These are phyloP conservation scores for Spergularia marina DNA, from an alignment of 148 eudicot species.

Conservation along the genomic window DNA sequence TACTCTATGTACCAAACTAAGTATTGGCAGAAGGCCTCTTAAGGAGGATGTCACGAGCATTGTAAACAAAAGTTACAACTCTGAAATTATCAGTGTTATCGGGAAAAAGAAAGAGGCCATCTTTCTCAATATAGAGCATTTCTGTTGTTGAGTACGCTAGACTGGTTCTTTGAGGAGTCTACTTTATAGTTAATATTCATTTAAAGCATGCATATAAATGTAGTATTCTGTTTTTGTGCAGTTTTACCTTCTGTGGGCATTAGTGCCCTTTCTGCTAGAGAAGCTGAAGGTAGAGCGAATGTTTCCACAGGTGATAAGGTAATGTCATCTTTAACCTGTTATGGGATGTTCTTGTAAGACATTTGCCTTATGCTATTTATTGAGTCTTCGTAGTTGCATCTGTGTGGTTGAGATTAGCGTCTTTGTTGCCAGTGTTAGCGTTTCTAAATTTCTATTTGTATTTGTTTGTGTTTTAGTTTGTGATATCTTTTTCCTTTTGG, in stretches of 20 bases:
- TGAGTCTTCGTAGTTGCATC: background rate
- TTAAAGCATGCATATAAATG: background rate
- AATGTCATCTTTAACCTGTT: background rate
- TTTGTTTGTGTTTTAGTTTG: too few relatives aligned
- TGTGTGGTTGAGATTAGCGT: background rate
- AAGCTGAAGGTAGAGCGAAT: constrained; percentile 91
- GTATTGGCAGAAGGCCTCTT: too few relatives aligned
- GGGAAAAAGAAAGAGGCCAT: too few relatives aligned
- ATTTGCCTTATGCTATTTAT: background rate
- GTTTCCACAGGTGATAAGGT: constrained; percentile 87
- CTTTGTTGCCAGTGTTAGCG: too few relatives aligned
- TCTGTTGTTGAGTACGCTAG: too few relatives aligned
- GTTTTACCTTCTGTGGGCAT: constrained; percentile 84
- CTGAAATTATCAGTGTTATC: too few relatives aligned
- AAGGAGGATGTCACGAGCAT: too few relatives aligned
- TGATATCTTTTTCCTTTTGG: too few relatives aligned
- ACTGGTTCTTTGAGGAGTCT: background rate
- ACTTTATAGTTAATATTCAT: background rate
- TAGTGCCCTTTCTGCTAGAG: constrained; percentile 93
- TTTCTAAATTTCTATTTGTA: too few relatives aligned
- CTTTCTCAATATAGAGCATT: too few relatives aligned
- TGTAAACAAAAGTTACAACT: too few relatives aligned
- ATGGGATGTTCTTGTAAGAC: background rate
- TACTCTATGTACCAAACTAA: too few relatives aligned
- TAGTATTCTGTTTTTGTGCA: constrained; percentile 30